Conservation (phyloP, 306 rosid species). For the Cicer chorassanicum region DNA sequence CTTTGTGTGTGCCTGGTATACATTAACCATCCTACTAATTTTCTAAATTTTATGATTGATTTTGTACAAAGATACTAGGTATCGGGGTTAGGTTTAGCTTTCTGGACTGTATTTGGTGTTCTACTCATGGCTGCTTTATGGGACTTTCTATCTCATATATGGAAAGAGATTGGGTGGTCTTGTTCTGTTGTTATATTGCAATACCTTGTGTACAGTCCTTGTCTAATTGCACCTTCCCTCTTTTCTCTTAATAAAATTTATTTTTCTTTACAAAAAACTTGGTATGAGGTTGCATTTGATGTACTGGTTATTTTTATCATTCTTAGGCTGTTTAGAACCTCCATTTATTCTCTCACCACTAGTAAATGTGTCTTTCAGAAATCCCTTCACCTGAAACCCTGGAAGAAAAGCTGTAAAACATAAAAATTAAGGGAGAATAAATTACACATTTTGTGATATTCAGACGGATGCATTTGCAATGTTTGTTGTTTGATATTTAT, state of each 20-base stretch:
- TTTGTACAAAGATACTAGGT: not conserved
- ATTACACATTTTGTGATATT: not conserved
- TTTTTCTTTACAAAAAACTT: not conserved
- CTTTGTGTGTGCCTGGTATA: not conserved
- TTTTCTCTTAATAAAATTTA: conserved; percentile 17
- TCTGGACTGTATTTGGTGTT: conserved; percentile 1
- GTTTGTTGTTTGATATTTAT: conserved; percentile 12
- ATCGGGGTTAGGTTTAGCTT: not conserved
- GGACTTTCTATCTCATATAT: conserved; percentile 1
- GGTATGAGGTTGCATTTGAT: conserved; percentile 2
- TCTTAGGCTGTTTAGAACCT: not conserved
- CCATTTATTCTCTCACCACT: not conserved
- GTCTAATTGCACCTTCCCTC: conserved; percentile 12
- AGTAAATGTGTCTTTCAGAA: not conserved
- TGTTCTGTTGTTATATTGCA: not conserved
- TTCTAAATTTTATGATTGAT: not conserved
- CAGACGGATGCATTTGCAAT: conserved; percentile 20
- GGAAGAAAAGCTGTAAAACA: not conserved
- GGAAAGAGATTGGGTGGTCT: conserved; percentile 1
- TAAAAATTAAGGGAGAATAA: not conserved
- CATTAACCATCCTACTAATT: not conserved
- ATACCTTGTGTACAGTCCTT: not conserved
- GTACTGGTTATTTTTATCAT: conserved; percentile 11
- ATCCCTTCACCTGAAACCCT: not conserved
- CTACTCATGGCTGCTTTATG: conserved; percentile 13